Conservation (phyloP, 495 filamentous ascomycete species). For the Aspergillus sclerotioniger region DNA sequence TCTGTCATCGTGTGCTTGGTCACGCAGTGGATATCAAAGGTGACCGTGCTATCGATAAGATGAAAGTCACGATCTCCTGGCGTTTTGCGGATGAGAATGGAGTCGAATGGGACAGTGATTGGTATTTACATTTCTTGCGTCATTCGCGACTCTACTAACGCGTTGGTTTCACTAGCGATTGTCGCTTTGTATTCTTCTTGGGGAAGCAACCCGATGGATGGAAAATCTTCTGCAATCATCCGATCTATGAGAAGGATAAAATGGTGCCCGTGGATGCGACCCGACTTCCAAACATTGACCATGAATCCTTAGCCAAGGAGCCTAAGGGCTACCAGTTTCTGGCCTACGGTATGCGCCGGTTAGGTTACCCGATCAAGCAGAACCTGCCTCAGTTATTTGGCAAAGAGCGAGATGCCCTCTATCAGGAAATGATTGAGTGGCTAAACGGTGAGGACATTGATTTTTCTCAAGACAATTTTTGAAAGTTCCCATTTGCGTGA, state of each 20-base stretch:
- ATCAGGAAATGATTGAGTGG: background rate
- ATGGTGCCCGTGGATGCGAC: background rate
- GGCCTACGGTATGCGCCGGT: background rate
- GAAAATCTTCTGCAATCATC: slow-evolving; percentile 3
- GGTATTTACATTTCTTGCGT: background rate
- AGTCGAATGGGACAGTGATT: slow-evolving; percentile 7
- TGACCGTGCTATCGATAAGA: slow-evolving; percentile 1
- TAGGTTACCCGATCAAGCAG: slow-evolving; percentile 1
- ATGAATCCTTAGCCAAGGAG: background rate
- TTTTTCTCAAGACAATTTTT: background rate
- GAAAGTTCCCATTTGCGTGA: background rate
- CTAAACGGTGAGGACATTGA: background rate
- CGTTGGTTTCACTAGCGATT: background rate
- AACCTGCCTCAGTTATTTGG: slow-evolving; percentile 4
- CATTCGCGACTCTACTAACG: background rate
- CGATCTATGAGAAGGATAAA: slow-evolving; percentile 7
- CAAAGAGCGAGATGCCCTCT: background rate
- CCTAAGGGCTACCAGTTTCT: background rate
- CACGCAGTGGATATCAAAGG: slow-evolving; percentile 1
- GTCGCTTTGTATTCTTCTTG: background rate
- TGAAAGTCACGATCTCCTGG: slow-evolving; percentile 1
- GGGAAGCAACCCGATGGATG: background rate
- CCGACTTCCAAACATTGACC: background rate
- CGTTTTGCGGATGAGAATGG: slow-evolving; percentile 3
- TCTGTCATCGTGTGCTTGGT: background rate